phyloP scores from a whole-genome alignment of 176 grass and related monocot genomes.

The Dactylis glomerata region DNA sequence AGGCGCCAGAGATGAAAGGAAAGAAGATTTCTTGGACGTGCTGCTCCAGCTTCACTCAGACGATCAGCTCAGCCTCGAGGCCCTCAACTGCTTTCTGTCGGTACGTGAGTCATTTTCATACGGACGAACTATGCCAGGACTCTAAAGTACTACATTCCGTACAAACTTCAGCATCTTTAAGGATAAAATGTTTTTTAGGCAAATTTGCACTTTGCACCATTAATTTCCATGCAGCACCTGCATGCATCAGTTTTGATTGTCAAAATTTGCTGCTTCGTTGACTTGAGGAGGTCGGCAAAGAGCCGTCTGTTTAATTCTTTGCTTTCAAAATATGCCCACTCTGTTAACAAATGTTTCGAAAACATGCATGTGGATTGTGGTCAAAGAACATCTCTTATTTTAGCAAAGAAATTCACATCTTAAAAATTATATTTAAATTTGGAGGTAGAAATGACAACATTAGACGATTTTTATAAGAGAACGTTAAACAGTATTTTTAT shows the following conservation, averaged over 20 bases:
- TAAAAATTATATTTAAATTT: background rate
- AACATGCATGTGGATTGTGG: background rate
- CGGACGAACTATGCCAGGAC: background rate
- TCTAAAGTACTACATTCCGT: background rate
- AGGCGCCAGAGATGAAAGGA: background rate
- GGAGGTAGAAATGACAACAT: background rate
- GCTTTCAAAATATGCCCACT: background rate
- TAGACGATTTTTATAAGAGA: background rate
- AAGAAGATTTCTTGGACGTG: slow-evolving; percentile 52
- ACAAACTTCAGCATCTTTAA: background rate
- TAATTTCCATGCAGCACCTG: background rate
- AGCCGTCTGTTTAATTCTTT: background rate
- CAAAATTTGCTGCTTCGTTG: background rate
- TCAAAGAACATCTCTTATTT: background rate
- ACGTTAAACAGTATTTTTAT: background rate
- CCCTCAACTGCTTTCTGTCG: slow-evolving; percentile 44
- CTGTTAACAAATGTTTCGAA: background rate
- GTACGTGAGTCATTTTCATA: slow-evolving; percentile 28
- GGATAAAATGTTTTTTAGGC: background rate
- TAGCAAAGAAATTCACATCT: background rate
- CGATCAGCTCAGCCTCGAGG: slow-evolving; percentile 35
- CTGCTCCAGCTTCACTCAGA: slow-evolving; percentile 48
- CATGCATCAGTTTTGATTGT: background rate
- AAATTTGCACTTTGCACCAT: background rate
- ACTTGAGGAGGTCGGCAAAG: background rate